Percentiles rank a stretch among this genome's conserved stretches.
These are phyloP conservation scores for Papiliotrema fonsecae DNA, from an alignment of 1,284 basidiomycete genomes.

Conservation along the genomic window DNA sequence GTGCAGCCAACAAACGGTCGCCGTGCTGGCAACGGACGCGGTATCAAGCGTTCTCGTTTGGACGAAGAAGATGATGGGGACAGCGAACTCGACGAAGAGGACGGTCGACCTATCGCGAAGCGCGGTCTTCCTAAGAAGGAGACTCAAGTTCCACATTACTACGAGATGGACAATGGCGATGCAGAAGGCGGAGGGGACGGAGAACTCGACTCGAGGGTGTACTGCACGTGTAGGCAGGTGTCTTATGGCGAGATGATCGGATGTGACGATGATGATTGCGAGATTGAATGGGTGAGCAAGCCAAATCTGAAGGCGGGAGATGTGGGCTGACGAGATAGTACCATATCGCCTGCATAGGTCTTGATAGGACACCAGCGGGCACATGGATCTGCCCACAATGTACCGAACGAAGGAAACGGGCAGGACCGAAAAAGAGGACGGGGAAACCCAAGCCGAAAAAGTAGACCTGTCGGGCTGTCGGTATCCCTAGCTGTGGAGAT, in stretches of 20 bases:
- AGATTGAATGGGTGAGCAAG: slow-evolving; percentile 83
- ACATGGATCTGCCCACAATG: slow-evolving; percentile 73
- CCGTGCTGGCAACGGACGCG: slow-evolving; percentile 10
- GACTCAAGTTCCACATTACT: neutral
- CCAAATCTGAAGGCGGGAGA: neutral
- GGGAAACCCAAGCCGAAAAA: slow-evolving; percentile 18
- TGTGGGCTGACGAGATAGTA: slow-evolving; percentile 55
- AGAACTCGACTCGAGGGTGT: slow-evolving; percentile 64
- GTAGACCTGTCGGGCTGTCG: too few species aligned
- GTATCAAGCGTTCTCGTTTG: slow-evolving; percentile 23
- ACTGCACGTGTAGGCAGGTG: slow-evolving; percentile 72
- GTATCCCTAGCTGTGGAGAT: too few species aligned
- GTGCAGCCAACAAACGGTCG: neutral
- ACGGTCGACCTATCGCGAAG: slow-evolving; percentile 15
- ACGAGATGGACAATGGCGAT: slow-evolving; percentile 1
- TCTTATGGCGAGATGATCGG: slow-evolving; percentile 89
- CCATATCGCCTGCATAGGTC: slow-evolving; percentile 73
- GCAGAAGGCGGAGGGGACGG: slow-evolving; percentile 4
- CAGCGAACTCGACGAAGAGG: slow-evolving; percentile 24
- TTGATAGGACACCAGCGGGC: slow-evolving; percentile 66
- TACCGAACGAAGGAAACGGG: slow-evolving; percentile 31
- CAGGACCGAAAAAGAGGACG: slow-evolving; percentile 28
- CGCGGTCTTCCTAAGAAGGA: neutral
- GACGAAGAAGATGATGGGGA: slow-evolving; percentile 36
- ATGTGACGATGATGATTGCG: slow-evolving; percentile 82